Conservation (phyloP, 495 filamentous ascomycete species). For the Aspergillus incahuasiensis region DNA sequence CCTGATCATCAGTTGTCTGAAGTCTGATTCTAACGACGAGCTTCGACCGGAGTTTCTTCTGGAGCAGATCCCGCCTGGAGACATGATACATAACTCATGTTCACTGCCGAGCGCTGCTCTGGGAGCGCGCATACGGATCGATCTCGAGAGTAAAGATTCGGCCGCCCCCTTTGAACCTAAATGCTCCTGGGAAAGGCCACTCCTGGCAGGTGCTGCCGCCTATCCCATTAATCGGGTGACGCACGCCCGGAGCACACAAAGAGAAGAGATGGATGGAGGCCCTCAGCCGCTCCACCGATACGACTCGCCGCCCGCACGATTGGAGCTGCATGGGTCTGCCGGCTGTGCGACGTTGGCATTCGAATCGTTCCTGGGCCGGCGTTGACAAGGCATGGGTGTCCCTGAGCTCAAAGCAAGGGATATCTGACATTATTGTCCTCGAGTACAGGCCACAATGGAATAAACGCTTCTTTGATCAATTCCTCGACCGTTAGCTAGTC, state of each 20-base stretch:
- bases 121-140: not conserved
- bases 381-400: not conserved
- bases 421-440: not conserved
- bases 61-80: not conserved
- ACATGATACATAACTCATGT: not conserved
- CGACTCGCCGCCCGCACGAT: not conserved
- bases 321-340: conserved; percentile 1
- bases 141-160: not conserved
- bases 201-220: not conserved
- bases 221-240: not conserved
- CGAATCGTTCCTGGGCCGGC: not conserved
- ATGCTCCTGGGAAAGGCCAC: not conserved
- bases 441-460: not conserved
- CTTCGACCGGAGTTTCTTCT: conserved; percentile 13
- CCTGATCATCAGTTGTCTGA: not conserved
- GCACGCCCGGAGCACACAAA: not conserved
- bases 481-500: not conserved
- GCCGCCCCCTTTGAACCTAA: not conserved
- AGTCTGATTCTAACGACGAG: conserved; percentile 7
- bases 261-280: not conserved
- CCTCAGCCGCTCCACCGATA: not conserved
- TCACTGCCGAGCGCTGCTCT: not conserved
- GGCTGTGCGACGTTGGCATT: conserved; percentile 13
- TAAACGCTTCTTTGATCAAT: not conserved
- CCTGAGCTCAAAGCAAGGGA: conserved; percentile 1